Evolutionary conservation across 345 rosid species (phyloP), one percentile per base, ranked within the genome.

Genomic region (Anastatica hierochuntica): DNA sequence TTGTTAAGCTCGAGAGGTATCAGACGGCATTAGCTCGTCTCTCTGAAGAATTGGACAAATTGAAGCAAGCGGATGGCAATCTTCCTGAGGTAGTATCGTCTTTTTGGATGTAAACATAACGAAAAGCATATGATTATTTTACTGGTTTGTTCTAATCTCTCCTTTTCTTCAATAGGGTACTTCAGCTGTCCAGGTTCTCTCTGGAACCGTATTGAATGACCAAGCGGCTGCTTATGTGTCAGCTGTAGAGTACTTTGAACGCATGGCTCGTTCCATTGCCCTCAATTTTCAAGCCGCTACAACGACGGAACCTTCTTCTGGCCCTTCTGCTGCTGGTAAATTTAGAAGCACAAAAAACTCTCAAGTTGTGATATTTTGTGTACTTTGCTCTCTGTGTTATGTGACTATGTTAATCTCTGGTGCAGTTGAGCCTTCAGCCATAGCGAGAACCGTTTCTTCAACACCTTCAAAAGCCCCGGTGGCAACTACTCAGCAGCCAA

Each of bases 71-170:
- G 6, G 89, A 78, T 56, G 71, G 69, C 70, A 76, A 52, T 73
- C 85, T 82, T 69, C 95, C 95, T 8, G 82, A 84, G 92, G 98
- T 92, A 76, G 24, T 14, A 14, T 36, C 18, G n/a, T n/a, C n/a
- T n/a, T 20, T 37, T 43, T 14, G 37, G 29, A 17, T 56, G 2
- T 34, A n/a, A 1, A 21, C n/a, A 38, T 24, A 26, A 10, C 8
- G 39, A 41, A 17, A 26, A 11, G n/a, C n/a, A n/a, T n/a, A n/a
- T n/a, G n/a, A n/a, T n/a, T n/a, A n/a, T n/a, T n/a, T n/a, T n/a
- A n/a, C n/a, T n/a, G n/a, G n/a, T n/a, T n/a, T 36, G 23, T 47
- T 14, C 17, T 9, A 40, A 26, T 16, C 13, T 11, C 27, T 20
- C 38, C 31, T 6, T 49, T 2, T 19, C 7, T 27, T 42, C 62